Evolutionary conservation across 768 basidiomycete species (phyloP).

Genomic region (Lyophyllum shimeji): DNA sequence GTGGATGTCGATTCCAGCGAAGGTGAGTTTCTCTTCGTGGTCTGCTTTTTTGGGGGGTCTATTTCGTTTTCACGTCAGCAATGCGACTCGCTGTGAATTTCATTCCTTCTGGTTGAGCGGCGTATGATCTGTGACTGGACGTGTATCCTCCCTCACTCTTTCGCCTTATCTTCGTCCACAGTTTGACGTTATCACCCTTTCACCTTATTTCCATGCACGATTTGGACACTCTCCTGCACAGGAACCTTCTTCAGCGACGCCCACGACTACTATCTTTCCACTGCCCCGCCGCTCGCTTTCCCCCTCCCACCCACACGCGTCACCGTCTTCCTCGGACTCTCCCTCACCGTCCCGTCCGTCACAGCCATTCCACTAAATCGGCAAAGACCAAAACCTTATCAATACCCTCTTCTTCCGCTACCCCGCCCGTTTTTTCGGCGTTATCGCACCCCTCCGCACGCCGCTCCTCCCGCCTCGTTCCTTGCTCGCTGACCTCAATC

Average conservation of each 20-base stretch:
- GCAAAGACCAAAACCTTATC: slow-evolving; percentile 58
- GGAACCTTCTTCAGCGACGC: slow-evolving; percentile 61
- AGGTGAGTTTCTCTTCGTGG: slow-evolving; percentile 32
- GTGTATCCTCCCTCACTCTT: too few species aligned
- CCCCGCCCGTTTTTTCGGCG: slow-evolving; percentile 43
- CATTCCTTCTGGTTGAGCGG: too few species aligned
- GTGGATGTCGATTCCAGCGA: slow-evolving; percentile 51
- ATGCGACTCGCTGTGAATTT: too few species aligned
- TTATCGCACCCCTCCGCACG: slow-evolving; percentile 25
- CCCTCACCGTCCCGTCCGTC: background rate
- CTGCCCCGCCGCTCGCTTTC: slow-evolving; percentile 18
- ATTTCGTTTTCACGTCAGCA: background rate
- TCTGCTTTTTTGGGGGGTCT: background rate
- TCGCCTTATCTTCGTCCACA: too few species aligned
- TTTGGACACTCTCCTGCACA: too few species aligned
- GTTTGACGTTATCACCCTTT: too few species aligned
- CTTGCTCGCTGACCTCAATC: background rate
- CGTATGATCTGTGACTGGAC: too few species aligned
- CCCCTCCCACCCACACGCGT: slow-evolving; percentile 27
- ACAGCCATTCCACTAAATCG: slow-evolving; percentile 39
- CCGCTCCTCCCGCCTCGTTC: background rate
- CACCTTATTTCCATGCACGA: too few species aligned
- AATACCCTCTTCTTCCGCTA: slow-evolving; percentile 46
- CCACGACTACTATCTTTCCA: slow-evolving; percentile 49
- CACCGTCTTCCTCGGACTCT: background rate